Conservation (phyloP, 2,329 filamentous ascomycete species). For the Scorias spongiosa region DNA sequence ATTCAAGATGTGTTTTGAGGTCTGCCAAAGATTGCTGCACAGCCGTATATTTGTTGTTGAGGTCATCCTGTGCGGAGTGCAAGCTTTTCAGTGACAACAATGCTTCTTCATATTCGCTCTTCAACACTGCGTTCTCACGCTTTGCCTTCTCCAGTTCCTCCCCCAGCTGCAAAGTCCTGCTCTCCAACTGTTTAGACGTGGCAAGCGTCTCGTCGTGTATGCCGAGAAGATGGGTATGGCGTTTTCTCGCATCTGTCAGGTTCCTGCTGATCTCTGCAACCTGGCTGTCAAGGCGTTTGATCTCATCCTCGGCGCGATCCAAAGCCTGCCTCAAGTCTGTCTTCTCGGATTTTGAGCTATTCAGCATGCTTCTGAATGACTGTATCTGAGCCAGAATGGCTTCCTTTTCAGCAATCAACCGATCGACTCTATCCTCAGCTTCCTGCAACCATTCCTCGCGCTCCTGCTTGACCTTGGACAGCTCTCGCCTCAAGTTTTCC, state of each 20-base stretch:
- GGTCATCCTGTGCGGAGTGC: neutral
- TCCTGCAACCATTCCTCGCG: constrained; percentile 18
- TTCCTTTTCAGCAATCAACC: constrained; percentile 17
- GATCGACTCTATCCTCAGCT: constrained; percentile 20
- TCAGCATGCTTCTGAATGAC: constrained; percentile 7
- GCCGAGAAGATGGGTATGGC: constrained; percentile 1
- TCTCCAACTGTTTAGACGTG: constrained; percentile 2
- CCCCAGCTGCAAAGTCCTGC: constrained; percentile 3
- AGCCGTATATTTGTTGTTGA: neutral
- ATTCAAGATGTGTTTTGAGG: neutral
- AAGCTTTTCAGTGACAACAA: neutral
- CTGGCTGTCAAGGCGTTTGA: neutral
- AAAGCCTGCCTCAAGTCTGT: constrained; percentile 1
- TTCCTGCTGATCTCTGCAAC: neutral
- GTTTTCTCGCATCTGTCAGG: neutral
- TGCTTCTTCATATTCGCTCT: constrained; percentile 1
- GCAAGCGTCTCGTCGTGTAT: constrained; percentile 2
- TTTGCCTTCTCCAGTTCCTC: constrained; percentile 6
- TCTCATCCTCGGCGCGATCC: constrained; percentile 1
- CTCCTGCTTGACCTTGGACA: constrained; percentile 11
- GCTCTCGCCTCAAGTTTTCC: constrained; percentile 13
- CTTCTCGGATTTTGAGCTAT: constrained; percentile 4
- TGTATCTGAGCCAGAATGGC: constrained; percentile 8
- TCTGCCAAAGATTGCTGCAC: neutral
- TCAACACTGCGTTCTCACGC: constrained; percentile 4